Evolutionary conservation across 257 asterid species (phyloP).

Genomic region (Datura wrightii): DNA sequence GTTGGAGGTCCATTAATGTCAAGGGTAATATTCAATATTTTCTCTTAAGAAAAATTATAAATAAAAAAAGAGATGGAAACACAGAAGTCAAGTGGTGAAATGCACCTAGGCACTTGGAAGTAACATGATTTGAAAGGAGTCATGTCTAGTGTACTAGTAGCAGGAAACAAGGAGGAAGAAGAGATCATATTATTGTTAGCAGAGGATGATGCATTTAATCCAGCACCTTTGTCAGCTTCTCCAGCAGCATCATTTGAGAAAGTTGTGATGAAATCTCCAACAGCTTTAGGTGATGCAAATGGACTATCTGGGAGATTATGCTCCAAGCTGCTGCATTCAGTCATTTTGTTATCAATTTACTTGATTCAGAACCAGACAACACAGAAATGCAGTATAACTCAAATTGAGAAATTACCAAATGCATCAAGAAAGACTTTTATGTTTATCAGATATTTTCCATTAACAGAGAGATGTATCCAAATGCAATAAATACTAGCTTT

Average conservation of each 20-base stretch:
- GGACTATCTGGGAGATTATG: constrained; percentile 84
- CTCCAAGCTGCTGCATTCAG: constrained; percentile 52
- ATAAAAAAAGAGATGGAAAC: constrained; percentile 7
- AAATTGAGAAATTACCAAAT: constrained; percentile 20
- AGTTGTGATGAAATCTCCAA: constrained; percentile 41
- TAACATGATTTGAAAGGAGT: constrained; percentile 70
- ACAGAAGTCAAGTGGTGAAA: neutral
- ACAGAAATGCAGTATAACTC: neutral
- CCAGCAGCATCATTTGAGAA: constrained; percentile 39
- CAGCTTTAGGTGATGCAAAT: constrained; percentile 68
- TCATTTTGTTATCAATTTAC: neutral
- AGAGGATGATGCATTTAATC: constrained; percentile 31
- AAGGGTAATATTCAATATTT: neutral
- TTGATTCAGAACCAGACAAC: neutral
- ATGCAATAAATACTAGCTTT: constrained; percentile 1
- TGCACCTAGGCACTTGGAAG: constrained; percentile 70
- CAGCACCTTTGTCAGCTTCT: constrained; percentile 43
- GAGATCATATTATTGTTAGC: constrained; percentile 54
- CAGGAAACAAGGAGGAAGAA: constrained; percentile 47
- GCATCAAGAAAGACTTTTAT: neutral
- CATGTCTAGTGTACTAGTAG: constrained; percentile 51
- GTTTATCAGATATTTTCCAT: neutral
- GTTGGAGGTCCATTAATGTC: neutral
- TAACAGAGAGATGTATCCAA: neutral
- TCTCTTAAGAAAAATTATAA: too few relatives aligned